Conservation (phyloP, 2,329 filamentous ascomycete genomes). For the Colletotrichum chlorophyti region DNA sequence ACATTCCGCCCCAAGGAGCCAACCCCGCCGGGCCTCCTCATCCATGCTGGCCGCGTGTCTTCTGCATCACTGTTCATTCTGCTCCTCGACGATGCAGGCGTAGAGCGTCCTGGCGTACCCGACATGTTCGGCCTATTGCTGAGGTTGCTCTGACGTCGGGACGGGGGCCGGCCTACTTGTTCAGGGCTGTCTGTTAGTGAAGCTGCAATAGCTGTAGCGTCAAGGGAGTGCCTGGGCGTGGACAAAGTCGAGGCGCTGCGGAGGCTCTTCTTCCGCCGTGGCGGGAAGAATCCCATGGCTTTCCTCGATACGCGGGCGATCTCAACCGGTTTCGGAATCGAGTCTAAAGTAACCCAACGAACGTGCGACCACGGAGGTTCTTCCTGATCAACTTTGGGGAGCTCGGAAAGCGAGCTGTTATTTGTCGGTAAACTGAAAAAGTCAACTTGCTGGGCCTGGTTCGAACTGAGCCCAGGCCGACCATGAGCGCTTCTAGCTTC, state of each 20-base stretch:
- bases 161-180: slow-evolving; percentile 33
- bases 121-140: slow-evolving; percentile 38
- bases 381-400: slow-evolving; percentile 49
- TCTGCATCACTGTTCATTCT: slow-evolving; percentile 45
- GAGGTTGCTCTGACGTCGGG: slow-evolving; percentile 52
- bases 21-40: slow-evolving; percentile 86
- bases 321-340: slow-evolving; percentile 72
- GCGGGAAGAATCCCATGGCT: slow-evolving; percentile 89
- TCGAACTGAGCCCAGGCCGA: slow-evolving; percentile 28
- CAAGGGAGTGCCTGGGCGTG: slow-evolving; percentile 72
- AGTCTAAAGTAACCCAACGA: slow-evolving; percentile 85
- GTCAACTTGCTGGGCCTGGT: slow-evolving; percentile 38
- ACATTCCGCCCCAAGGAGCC: slow-evolving; percentile 79
- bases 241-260: slow-evolving; percentile 69
- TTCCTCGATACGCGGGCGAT: slow-evolving; percentile 84
- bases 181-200: slow-evolving; percentile 23
- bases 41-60: slow-evolving; percentile 61
- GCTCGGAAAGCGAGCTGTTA: background rate
- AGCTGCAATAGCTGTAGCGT: slow-evolving; percentile 37
- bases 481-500: slow-evolving; percentile 33
- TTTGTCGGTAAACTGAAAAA: slow-evolving; percentile 25
- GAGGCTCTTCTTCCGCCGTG: slow-evolving; percentile 84
- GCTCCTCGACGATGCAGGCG: slow-evolving; percentile 43
- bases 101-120: slow-evolving; percentile 37
- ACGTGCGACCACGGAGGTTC: slow-evolving; percentile 84